phyloP scores from a whole-genome alignment of 352 stramenopile species.

The Plasmopara viticola region DNA sequence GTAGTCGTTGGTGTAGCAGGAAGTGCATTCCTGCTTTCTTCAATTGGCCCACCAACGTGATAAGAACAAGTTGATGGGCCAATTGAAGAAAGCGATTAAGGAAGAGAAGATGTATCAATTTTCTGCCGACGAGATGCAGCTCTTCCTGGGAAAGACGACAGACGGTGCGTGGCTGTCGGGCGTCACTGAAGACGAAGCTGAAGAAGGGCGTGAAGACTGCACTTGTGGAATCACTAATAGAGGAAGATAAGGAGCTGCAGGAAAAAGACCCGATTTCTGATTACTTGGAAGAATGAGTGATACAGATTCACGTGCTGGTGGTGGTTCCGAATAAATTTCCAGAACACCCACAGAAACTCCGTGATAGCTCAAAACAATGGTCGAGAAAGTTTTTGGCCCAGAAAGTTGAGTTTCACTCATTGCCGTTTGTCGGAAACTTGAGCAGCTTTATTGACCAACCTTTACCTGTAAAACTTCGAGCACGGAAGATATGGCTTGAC shows the following conservation, averaged over 20 bases:
- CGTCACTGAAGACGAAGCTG: conserved; percentile 2
- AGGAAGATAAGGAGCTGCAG: neutral
- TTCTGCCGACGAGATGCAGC: too few species aligned
- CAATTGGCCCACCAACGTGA: too few species aligned
- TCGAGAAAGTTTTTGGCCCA: neutral
- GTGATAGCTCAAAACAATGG: neutral
- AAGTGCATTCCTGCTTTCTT: too few species aligned
- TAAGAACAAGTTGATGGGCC: too few species aligned
- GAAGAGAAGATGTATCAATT: too few species aligned
- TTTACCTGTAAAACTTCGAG: neutral
- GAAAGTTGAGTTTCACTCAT: neutral
- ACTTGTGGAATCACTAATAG: neutral
- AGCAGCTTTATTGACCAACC: neutral
- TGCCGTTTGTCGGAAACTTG: neutral
- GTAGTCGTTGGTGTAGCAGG: too few species aligned
- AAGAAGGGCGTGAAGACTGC: conserved; percentile 2
- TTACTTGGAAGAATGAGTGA: neutral
- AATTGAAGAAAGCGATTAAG: too few species aligned
- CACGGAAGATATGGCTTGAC: neutral
- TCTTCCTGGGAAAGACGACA: too few species aligned
- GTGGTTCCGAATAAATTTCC: neutral
- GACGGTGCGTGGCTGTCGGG: neutral
- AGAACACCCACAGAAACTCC: too few species aligned
- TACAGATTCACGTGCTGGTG: neutral
- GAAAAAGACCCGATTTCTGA: neutral